Percentiles rank a stretch among this genome's conserved stretches.
These are phyloP conservation scores for Quercus dentata DNA, from an alignment of 306 rosid genomes.

Conservation along the genomic window DNA sequence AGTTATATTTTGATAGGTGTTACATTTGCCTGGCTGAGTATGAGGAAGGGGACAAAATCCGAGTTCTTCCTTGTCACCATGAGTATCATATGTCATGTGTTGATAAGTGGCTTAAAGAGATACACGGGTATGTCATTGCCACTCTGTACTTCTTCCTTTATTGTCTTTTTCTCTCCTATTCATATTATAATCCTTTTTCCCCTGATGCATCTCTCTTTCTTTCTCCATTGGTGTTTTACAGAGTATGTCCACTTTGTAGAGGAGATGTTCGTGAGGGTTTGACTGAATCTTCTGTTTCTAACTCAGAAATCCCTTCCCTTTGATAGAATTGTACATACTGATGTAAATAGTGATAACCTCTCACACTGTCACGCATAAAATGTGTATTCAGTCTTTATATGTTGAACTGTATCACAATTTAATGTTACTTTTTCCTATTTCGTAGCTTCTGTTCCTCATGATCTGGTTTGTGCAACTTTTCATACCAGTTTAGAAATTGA, in stretches of 20 bases:
- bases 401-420: slow-evolving; percentile 5
- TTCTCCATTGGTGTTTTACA: slow-evolving; percentile 22
- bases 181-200: neutral
- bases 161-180: neutral
- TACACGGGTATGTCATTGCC: slow-evolving; percentile 67
- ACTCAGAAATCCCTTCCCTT: slow-evolving; percentile 49
- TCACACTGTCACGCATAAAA: neutral
- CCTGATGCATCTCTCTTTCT: neutral
- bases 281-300: slow-evolving; percentile 40
- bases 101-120: slow-evolving; percentile 98
- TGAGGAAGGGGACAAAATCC: slow-evolving; percentile 87
- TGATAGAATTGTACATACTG: slow-evolving; percentile 43
- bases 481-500: slow-evolving; percentile 9
- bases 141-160: neutral
- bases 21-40: slow-evolving; percentile 94
- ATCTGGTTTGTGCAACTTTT: slow-evolving; percentile 2
- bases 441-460: slow-evolving; percentile 5
- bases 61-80: slow-evolving; percentile 92
- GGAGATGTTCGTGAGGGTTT: slow-evolving; percentile 82
- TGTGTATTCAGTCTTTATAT: neutral
- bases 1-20: slow-evolving; percentile 46
- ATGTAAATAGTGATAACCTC: slow-evolving; percentile 43
- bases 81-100: slow-evolving; percentile 91
- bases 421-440: neutral
- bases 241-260: slow-evolving; percentile 95